Evolutionary conservation across 257 asterid genomes (phyloP).

Genomic region (Fraxinus excelsior): DNA sequence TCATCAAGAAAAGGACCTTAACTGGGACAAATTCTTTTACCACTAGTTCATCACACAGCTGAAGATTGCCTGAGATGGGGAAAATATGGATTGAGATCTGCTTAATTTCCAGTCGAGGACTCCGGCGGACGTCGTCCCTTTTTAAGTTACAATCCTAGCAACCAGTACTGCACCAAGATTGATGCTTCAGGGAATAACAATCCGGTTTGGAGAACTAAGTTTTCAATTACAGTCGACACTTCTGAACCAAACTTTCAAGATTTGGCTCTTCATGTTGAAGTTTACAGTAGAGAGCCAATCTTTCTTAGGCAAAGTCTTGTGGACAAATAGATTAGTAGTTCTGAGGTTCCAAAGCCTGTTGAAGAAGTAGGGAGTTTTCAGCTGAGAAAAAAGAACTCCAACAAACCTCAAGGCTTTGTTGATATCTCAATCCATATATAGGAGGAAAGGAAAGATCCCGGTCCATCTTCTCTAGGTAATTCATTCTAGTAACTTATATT

Average conservation of each 20-base stretch:
- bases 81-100: slow-evolving; percentile 74
- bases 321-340: slow-evolving; percentile 49
- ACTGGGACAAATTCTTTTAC: slow-evolving; percentile 21
- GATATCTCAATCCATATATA: slow-evolving; percentile 70
- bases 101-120: slow-evolving; percentile 76
- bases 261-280: slow-evolving; percentile 63
- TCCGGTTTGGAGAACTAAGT: slow-evolving; percentile 78
- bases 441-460: slow-evolving; percentile 55
- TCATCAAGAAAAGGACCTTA: slow-evolving; percentile 43
- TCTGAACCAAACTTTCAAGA: slow-evolving; percentile 47
- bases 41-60: slow-evolving; percentile 19
- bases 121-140: slow-evolving; percentile 51
- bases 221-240: slow-evolving; percentile 50
- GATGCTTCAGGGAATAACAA: slow-evolving; percentile 74
- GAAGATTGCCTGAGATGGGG: slow-evolving; percentile 39
- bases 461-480: slow-evolving; percentile 34
- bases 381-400: slow-evolving; percentile 61
- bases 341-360: slow-evolving; percentile 51
- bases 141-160: slow-evolving; percentile 72
- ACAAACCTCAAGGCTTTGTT: slow-evolving; percentile 66
- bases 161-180: slow-evolving; percentile 75
- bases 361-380: slow-evolving; percentile 91
- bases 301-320: slow-evolving; percentile 69
- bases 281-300: slow-evolving; percentile 74
- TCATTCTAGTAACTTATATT: neutral